A percentile compares a stretch with the other conserved stretches of the same genome.
These are phyloP conservation scores for Solanum appendiculatum DNA, from an alignment of 257 asterid species.

Conservation along the genomic window DNA sequence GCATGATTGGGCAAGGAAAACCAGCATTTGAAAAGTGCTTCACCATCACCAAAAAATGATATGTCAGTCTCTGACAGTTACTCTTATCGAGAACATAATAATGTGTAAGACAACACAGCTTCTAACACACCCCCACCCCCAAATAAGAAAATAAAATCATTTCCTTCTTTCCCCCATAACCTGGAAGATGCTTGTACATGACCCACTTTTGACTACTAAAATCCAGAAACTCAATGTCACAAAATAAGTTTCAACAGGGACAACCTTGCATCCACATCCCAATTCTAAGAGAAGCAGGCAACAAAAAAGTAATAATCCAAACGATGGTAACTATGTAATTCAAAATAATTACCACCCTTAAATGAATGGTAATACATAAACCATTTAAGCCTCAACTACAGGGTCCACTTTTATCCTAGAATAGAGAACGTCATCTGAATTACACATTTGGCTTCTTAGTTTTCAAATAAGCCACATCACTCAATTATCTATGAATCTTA, in stretches of 20 bases:
- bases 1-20: conserved; percentile 99
- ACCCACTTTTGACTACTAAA: background rate
- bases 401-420: background rate
- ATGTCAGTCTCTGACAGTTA: background rate
- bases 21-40: conserved; percentile 99
- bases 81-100: background rate
- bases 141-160: background rate
- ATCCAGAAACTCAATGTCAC: background rate
- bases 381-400: background rate
- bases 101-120: background rate
- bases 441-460: background rate
- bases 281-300: background rate
- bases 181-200: background rate
- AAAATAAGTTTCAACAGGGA: background rate
- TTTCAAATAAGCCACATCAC: background rate
- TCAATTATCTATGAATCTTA: background rate
- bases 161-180: background rate
- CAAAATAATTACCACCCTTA: background rate
- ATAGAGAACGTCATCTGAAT: background rate
- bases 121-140: background rate
- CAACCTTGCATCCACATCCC: background rate
- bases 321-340: background rate
- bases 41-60: conserved; percentile 13
- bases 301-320: background rate
- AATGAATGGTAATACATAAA: background rate